phyloP scores from a whole-genome alignment of 345 rosid genomes.

The Triadica sebifera region DNA sequence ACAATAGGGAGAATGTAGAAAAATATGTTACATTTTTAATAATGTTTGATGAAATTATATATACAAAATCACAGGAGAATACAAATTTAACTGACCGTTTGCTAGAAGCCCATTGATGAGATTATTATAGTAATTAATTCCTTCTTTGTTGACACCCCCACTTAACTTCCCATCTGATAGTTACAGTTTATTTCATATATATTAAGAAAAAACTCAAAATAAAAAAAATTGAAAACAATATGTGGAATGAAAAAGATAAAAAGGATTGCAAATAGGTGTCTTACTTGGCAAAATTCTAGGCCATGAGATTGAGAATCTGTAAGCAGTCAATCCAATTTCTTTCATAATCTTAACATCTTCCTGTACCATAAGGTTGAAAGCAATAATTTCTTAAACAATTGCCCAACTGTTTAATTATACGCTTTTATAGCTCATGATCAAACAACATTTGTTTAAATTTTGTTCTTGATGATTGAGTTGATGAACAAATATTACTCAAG shows the following conservation, averaged over 20 bases:
- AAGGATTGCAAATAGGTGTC: neutral
- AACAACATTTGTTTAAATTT: too few relatives aligned
- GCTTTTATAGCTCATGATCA: too few relatives aligned
- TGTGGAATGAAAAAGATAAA: neutral
- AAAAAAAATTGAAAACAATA: neutral
- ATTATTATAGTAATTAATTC: slow-evolving; percentile 31
- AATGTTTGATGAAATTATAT: neutral
- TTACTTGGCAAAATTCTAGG: slow-evolving; percentile 14
- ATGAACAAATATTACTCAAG: too few relatives aligned
- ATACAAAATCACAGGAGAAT: too few relatives aligned
- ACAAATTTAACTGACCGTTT: slow-evolving; percentile 12
- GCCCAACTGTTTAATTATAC: too few relatives aligned
- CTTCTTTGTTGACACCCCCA: slow-evolving; percentile 28
- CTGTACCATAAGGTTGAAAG: neutral
- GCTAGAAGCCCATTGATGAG: slow-evolving; percentile 26
- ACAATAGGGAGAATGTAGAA: too few relatives aligned
- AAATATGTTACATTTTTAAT: too few relatives aligned
- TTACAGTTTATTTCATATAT: neutral
- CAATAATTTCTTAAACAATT: too few relatives aligned
- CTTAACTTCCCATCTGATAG: slow-evolving; percentile 22
- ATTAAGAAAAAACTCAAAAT: neutral
- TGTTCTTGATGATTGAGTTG: too few relatives aligned
- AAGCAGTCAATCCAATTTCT: slow-evolving; percentile 4
- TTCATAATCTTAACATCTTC: slow-evolving; percentile 13
- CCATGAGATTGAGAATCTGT: slow-evolving; percentile 23